These are phyloP conservation scores for Candida hungchunana DNA, from an alignment of 805 yeast species.

Conservation along the genomic window DNA sequence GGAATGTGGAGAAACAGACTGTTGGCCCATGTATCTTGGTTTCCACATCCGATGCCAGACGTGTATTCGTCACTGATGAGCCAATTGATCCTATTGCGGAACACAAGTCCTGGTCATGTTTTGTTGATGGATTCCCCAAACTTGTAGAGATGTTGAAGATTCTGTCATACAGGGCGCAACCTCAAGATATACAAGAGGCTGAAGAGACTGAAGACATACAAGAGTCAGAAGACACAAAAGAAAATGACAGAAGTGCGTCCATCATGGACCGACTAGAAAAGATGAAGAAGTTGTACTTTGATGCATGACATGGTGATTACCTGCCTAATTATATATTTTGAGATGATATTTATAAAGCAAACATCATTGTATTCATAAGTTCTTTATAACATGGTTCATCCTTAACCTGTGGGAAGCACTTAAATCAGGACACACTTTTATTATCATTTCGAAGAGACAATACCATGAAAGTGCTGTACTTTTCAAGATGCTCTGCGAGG, in stretches of 20 bases:
- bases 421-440: no score
- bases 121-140: conserved; percentile 22
- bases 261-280: conserved; percentile 10
- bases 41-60: conserved; percentile 34
- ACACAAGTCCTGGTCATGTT: conserved; percentile 37
- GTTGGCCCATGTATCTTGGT: conserved; percentile 27
- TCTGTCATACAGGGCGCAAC: not conserved
- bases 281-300: conserved; percentile 17
- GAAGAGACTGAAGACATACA: not conserved
- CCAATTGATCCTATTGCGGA: conserved; percentile 30
- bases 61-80: conserved; percentile 27
- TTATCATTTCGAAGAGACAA: no score
- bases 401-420: no score
- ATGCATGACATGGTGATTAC: no score
- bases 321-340: no score
- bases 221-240: not conserved
- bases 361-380: no score
- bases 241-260: not conserved
- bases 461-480: no score
- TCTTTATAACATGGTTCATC: no score
- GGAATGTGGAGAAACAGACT: conserved; percentile 31
- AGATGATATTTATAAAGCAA: no score
- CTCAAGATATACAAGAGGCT: not conserved
- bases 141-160: conserved; percentile 12
- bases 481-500: no score